These are phyloP conservation scores for Dendrothele bispora DNA, from an alignment of 768 basidiomycete genomes.

Conservation along the genomic window DNA sequence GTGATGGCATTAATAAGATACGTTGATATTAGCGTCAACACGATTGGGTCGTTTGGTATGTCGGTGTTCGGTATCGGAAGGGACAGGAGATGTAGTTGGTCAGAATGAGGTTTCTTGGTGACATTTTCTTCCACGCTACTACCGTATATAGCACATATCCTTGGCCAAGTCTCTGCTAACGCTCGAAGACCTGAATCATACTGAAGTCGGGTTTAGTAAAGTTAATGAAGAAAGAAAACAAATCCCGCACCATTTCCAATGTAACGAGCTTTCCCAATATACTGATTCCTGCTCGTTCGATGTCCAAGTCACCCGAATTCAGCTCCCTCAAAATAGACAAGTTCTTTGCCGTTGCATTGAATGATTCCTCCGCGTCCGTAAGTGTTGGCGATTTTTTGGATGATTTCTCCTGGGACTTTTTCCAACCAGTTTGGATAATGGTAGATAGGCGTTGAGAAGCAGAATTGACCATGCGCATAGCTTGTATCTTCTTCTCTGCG, in stretches of 20 bases:
- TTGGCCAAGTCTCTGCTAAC: slow-evolving; percentile 48
- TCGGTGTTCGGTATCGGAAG: slow-evolving; percentile 41
- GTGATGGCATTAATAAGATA: slow-evolving; percentile 58
- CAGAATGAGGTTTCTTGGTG: no score
- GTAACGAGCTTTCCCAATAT: slow-evolving; percentile 65
- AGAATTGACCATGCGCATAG: slow-evolving; percentile 67
- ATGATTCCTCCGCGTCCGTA: slow-evolving; percentile 28
- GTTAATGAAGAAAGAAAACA: neutral
- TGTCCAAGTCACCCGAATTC: slow-evolving; percentile 51
- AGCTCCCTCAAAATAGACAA: slow-evolving; percentile 47
- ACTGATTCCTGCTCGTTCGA: slow-evolving; percentile 73
- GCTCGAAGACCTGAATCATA: slow-evolving; percentile 48
- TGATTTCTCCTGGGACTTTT: slow-evolving; percentile 29
- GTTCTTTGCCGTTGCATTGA: slow-evolving; percentile 42
- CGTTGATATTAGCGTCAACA: slow-evolving; percentile 58
- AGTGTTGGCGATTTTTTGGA: slow-evolving; percentile 26
- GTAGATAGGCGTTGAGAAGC: slow-evolving; percentile 58
- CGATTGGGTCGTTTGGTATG: slow-evolving; percentile 20
- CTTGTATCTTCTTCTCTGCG: slow-evolving; percentile 38
- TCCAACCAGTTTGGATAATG: slow-evolving; percentile 62
- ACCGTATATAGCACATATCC: no score
- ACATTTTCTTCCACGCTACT: no score
- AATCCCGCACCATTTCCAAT: slow-evolving; percentile 65
- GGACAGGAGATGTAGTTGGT: slow-evolving; percentile 39
- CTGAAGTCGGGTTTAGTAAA: slow-evolving; percentile 31